Conservation (phyloP, 306 rosid species). For the Medicago arabica region DNA sequence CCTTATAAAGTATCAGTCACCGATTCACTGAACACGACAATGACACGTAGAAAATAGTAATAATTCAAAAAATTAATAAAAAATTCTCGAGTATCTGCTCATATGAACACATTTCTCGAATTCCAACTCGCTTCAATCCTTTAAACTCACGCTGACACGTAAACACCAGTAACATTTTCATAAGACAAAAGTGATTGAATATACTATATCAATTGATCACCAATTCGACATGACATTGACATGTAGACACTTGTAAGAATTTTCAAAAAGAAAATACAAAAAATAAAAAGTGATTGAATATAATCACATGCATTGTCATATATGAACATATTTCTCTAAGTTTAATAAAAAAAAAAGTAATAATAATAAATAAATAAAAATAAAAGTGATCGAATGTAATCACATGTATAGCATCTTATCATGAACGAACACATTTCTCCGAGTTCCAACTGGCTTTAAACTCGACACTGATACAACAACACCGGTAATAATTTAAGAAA, state of each 20-base stretch:
- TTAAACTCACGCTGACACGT: neutral
- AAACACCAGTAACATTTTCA: neutral
- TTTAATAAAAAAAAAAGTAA: neutral
- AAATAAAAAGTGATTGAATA: too few relatives aligned
- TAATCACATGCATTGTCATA: too few relatives aligned
- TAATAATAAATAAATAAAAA: neutral
- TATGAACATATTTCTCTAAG: neutral
- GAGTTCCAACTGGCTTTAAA: neutral
- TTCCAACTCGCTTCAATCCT: neutral
- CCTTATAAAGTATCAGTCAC: neutral
- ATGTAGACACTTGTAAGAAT: neutral
- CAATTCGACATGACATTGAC: neutral
- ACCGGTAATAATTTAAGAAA: neutral
- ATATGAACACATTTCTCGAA: too few relatives aligned
- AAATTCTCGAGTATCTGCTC: too few relatives aligned
- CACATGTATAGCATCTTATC: neutral
- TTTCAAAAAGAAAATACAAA: too few relatives aligned
- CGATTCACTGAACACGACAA: neutral
- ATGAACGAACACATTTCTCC: neutral
- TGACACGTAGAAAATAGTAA: neutral
- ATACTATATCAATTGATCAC: neutral
- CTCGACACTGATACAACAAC: neutral
- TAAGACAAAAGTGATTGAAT: too few relatives aligned
- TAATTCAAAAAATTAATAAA: too few relatives aligned
- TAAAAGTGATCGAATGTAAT: neutral